These are phyloP conservation scores for Leccinum subgranulosum DNA, from an alignment of 768 basidiomycete species.

Conservation along the genomic window DNA sequence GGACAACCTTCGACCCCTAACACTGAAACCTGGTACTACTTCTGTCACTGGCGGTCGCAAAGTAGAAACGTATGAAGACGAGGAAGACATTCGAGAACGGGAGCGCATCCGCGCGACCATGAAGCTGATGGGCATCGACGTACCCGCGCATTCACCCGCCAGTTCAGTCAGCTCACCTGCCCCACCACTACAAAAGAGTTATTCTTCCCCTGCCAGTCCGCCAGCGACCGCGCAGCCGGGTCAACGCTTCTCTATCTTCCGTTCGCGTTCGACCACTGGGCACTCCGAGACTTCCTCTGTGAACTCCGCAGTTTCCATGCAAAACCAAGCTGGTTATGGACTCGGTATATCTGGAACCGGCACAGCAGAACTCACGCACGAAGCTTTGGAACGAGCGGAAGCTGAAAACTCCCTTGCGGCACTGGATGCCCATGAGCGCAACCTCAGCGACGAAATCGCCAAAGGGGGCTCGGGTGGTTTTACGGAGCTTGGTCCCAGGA, in stretches of 20 bases:
- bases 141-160: slow-evolving; percentile 49
- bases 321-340: slow-evolving; percentile 33
- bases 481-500: slow-evolving; percentile 65
- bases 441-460: slow-evolving; percentile 69
- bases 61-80: slow-evolving; percentile 86
- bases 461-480: slow-evolving; percentile 73
- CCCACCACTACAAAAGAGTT: slow-evolving; percentile 38
- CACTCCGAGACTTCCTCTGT: slow-evolving; percentile 48
- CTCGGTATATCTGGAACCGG: slow-evolving; percentile 28
- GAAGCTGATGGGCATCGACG: slow-evolving; percentile 89
- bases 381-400: slow-evolving; percentile 75
- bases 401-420: slow-evolving; percentile 72
- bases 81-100: slow-evolving; percentile 84
- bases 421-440: slow-evolving; percentile 77
- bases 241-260: slow-evolving; percentile 72
- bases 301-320: slow-evolving; percentile 40
- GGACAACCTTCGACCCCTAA: slow-evolving; percentile 65
- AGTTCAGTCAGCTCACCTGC: slow-evolving; percentile 23
- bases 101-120: slow-evolving; percentile 88
- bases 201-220: slow-evolving; percentile 36
- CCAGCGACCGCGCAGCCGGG: slow-evolving; percentile 26
- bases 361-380: slow-evolving; percentile 56
- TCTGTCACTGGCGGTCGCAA: slow-evolving; percentile 66
- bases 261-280: slow-evolving; percentile 42
- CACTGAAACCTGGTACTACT: slow-evolving; percentile 61